Conservation (phyloP, 495 filamentous ascomycete genomes). For the Trichoderma parareesei region DNA sequence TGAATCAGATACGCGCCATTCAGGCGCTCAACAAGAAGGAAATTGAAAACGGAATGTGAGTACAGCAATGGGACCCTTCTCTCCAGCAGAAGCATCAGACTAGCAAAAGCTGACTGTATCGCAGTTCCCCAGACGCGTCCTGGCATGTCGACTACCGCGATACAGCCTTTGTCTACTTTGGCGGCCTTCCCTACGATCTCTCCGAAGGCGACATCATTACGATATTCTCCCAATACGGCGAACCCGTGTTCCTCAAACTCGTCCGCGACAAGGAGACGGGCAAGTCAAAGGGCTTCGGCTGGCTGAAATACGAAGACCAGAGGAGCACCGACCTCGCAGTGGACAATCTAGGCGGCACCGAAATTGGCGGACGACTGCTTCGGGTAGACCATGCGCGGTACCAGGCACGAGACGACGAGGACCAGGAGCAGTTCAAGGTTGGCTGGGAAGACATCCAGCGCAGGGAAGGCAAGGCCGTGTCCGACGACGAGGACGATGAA, state of each 20-base stretch:
- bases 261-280: conserved; percentile 92
- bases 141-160: conserved; percentile 98
- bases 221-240: conserved; percentile 95
- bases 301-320: conserved; percentile 98
- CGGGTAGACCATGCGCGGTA: conserved; percentile 91
- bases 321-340: conserved; percentile 91
- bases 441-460: conserved; percentile 38
- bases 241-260: conserved; percentile 85
- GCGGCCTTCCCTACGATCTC: conserved; percentile 87
- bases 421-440: conserved; percentile 49
- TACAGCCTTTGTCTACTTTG: conserved; percentile 94
- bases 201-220: conserved; percentile 93
- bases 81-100: neutral
- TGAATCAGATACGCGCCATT: conserved; percentile 90
- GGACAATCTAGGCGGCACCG: conserved; percentile 85
- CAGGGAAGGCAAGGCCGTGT: conserved; percentile 29
- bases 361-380: conserved; percentile 69
- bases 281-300: conserved; percentile 87
- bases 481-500: conserved; percentile 29
- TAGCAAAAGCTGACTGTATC: conserved; percentile 11
- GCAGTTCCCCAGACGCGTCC: conserved; percentile 69
- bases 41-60: conserved; percentile 76
- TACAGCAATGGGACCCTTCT: conserved; percentile 5
- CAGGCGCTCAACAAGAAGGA: conserved; percentile 92
- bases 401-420: conserved; percentile 80